Base-by-base conservation (phyloP, 495 filamentous ascomycete genomes). In the Articulospora tetracladia region DNA sequence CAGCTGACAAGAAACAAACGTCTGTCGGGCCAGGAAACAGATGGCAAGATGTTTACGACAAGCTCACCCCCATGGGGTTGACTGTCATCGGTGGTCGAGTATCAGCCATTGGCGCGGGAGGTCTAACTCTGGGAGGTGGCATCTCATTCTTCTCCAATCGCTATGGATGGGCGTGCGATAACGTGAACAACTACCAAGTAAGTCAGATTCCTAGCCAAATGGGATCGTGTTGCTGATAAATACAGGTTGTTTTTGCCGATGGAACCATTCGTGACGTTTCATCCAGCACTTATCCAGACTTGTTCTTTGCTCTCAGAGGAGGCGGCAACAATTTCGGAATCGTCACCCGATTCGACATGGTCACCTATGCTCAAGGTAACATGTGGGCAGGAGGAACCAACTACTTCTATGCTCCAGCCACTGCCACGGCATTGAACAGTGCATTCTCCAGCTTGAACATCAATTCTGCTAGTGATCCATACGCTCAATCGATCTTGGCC, bases 311-410 rank as follows among this genome's bases (percentile, higher is more conserved):
- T 3, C 73, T 86, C 2, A 82, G 83, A 46, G 84, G 82, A 6
- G 82, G 82, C 15, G 57, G 68, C 1, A 76, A 72, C 64, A 83
- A 83, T 66, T 83, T 82, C 59, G 82, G 81, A 0, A 76, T 85
- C 27, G 78, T 85, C 1, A 85, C 81, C 1, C 72, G 74, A n/a
- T 80, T 78, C 53, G 75, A 82, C 52, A 28, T 59, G 23, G 20
- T 34, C n/a, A 81, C 82, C 0, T 80, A 82, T 51, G 68, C 74
- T 1, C 66, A 68, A n/a, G 75, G 71, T 20, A 58, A 70, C 3
- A 62, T 83, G 17, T 81, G 73, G 68, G 78, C 75, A 17, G 82
- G 79, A 6, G 28, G 55, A 6, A 30, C 10, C 12, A 49, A 61
- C 17, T 65, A 48, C 44, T 13, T 65, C 15, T 65, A 59, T 32